Evolutionary conservation across 164 flowering plant species (phyloP).

Genomic region (Amborella trichopoda): DNA sequence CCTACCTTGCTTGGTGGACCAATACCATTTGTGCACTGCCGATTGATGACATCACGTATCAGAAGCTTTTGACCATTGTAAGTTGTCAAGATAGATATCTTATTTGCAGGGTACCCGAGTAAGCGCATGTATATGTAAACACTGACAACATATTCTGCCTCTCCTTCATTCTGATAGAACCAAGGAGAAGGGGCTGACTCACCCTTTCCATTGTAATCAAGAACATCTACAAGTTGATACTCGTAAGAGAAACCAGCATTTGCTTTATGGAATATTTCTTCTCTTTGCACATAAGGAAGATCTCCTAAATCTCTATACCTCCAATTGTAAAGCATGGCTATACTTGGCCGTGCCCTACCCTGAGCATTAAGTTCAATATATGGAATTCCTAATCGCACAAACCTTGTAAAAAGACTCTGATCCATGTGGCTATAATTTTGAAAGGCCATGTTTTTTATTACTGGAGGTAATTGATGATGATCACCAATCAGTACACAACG

Average conservation of each 20-base stretch:
- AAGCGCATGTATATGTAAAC: slow-evolving; percentile 90
- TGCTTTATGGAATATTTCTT: slow-evolving; percentile 56
- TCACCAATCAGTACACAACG: slow-evolving; percentile 98
- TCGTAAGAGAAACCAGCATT: slow-evolving; percentile 91
- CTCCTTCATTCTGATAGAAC: slow-evolving; percentile 98
- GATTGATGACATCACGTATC: slow-evolving; percentile 86
- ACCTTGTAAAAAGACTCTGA: slow-evolving; percentile 92
- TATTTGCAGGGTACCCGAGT: slow-evolving; percentile 87
- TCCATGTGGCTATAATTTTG: slow-evolving; percentile 99
- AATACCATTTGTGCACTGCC: slow-evolving; percentile 64
- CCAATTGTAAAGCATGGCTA: slow-evolving; percentile 93
- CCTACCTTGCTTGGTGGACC: slow-evolving; percentile 86
- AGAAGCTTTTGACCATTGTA: slow-evolving; percentile 97
- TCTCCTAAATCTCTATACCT: slow-evolving; percentile 91
- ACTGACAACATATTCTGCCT: slow-evolving; percentile 93
- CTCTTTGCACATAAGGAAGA: slow-evolving; percentile 69
- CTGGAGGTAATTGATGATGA: slow-evolving; percentile 99
- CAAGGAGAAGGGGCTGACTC: slow-evolving; percentile 97
- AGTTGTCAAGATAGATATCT: slow-evolving; percentile 93
- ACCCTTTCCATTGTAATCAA: slow-evolving; percentile 84
- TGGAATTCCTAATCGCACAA: slow-evolving; percentile 93
- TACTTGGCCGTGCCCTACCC: slow-evolving; percentile 94
- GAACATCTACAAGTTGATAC: slow-evolving; percentile 90
- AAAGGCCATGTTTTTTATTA: slow-evolving; percentile 99
- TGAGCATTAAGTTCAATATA: slow-evolving; percentile 99